A percentile compares a stretch with the other conserved stretches of the same genome.
Conservation (phyloP, 2,329 filamentous ascomycete species). For the Aaosphaeria arxii region DNA sequence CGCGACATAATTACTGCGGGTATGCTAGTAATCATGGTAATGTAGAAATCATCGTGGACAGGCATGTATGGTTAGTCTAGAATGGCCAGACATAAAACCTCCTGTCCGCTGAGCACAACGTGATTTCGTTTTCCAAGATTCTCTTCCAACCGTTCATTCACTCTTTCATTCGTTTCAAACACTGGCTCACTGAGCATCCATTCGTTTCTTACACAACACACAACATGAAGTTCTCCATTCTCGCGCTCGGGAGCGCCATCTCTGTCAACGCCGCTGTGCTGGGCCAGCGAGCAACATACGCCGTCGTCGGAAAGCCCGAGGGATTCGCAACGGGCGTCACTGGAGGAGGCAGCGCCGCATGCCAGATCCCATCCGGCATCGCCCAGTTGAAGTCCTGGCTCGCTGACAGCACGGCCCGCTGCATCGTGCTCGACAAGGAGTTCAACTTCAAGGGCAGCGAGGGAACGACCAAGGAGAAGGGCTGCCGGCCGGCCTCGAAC, state of each 20-base stretch:
- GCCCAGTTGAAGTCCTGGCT: slow-evolving; percentile 60
- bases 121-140: too few relatives aligned
- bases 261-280: slow-evolving; percentile 13
- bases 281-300: slow-evolving; percentile 15
- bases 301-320: slow-evolving; percentile 39
- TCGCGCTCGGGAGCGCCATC: slow-evolving; percentile 14
- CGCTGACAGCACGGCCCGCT: slow-evolving; percentile 50
- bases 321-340: slow-evolving; percentile 56
- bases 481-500: slow-evolving; percentile 53
- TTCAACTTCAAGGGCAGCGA: slow-evolving; percentile 57
- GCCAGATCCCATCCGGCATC: slow-evolving; percentile 54
- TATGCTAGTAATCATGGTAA: too few relatives aligned
- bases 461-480: slow-evolving; percentile 51
- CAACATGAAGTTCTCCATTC: slow-evolving; percentile 18
- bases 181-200: not conserved
- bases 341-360: slow-evolving; percentile 55
- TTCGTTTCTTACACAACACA: not conserved
- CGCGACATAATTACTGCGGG: too few relatives aligned
- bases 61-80: too few relatives aligned
- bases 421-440: slow-evolving; percentile 57
- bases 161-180: not conserved
- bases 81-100: too few relatives aligned
- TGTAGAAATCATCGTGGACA: too few relatives aligned
- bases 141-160: not conserved
- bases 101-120: too few relatives aligned